These are phyloP conservation scores for Rossbeevera mucosa DNA, from an alignment of 768 basidiomycete genomes.

Conservation along the genomic window DNA sequence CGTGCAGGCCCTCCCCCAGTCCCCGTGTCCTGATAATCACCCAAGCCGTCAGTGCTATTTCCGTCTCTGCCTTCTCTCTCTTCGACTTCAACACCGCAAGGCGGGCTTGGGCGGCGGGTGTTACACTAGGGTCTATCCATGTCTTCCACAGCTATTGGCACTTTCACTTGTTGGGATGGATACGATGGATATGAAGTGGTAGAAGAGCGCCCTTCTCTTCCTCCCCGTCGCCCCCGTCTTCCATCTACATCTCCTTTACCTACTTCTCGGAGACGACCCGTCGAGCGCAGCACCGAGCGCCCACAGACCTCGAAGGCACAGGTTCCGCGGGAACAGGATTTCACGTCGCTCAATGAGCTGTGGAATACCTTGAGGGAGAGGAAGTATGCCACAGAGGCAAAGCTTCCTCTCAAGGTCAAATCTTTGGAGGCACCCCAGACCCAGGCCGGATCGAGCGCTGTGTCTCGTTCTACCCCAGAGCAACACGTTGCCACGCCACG, in stretches of 20 bases:
- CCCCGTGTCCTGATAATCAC: constrained; percentile 31
- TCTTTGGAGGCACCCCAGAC: constrained; percentile 48
- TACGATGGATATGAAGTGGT: constrained; percentile 27
- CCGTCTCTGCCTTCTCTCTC: constrained; percentile 12
- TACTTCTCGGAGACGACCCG: constrained; percentile 9
- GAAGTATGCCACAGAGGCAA: constrained; percentile 64
- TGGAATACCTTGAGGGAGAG: constrained; percentile 62
- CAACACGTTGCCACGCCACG: constrained; percentile 19
- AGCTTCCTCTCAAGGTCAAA: constrained; percentile 64
- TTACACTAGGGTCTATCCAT: constrained; percentile 16
- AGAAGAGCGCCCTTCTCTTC: constrained; percentile 14
- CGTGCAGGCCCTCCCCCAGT: constrained; percentile 6
- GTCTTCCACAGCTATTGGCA: constrained; percentile 32
- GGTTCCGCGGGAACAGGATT: constrained; percentile 22
- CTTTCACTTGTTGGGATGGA: constrained; percentile 32
- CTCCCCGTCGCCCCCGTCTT: constrained; percentile 21
- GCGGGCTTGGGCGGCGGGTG: constrained; percentile 18
- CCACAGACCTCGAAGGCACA: constrained; percentile 15
- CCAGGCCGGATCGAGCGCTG: constrained; percentile 20
- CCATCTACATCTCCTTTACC: constrained; percentile 16
- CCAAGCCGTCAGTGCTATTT: constrained; percentile 28
- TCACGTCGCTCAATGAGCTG: constrained; percentile 47
- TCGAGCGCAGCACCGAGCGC: constrained; percentile 21
- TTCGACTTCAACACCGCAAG: constrained; percentile 20
- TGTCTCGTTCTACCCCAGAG: constrained; percentile 20